These are phyloP conservation scores for Saccharomycopsis hybrid DNA, from an alignment of 1,139 yeast species.

Conservation along the genomic window DNA sequence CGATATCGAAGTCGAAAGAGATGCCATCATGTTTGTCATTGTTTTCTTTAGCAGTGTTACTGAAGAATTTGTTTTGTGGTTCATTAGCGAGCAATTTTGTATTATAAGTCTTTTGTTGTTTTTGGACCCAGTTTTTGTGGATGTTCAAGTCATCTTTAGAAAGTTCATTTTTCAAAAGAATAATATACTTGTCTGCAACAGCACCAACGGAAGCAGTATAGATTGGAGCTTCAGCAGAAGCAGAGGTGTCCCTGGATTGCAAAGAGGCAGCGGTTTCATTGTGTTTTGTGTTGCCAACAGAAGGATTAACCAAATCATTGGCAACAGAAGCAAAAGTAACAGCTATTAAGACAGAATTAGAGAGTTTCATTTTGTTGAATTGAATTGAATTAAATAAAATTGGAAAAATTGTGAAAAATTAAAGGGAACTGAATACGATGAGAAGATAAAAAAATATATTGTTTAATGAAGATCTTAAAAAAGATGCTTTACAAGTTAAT, in stretches of 20 bases:
- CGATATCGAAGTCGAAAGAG: constrained; percentile 45
- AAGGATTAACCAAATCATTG: constrained; percentile 16
- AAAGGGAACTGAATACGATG: too few relatives aligned
- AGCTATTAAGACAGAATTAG: constrained; percentile 13
- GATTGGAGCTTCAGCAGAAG: too few relatives aligned
- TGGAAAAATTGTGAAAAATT: too few relatives aligned
- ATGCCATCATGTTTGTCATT: constrained; percentile 12
- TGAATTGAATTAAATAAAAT: too few relatives aligned
- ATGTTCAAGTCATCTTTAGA: constrained; percentile 43
- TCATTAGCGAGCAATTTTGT: constrained; percentile 30
- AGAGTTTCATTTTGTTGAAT: constrained; percentile 17
- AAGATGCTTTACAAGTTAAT: too few relatives aligned
- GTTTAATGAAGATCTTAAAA: too few relatives aligned
- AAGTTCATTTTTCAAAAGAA: constrained; percentile 63
- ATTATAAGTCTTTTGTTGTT: constrained; percentile 20
- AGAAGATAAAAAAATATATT: too few relatives aligned
- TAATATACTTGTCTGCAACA: constrained; percentile 9
- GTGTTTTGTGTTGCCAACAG: too few relatives aligned
- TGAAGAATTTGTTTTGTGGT: constrained; percentile 36
- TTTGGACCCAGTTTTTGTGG: constrained; percentile 59
- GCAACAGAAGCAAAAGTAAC: constrained; percentile 6
- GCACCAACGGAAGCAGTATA: neutral
- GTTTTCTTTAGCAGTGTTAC: too few relatives aligned
- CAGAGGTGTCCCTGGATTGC: too few relatives aligned
- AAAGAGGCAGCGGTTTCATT: too few relatives aligned